Conservation (phyloP, 2,329 filamentous ascomycete genomes). For the Chaetoscypha palmicola region DNA sequence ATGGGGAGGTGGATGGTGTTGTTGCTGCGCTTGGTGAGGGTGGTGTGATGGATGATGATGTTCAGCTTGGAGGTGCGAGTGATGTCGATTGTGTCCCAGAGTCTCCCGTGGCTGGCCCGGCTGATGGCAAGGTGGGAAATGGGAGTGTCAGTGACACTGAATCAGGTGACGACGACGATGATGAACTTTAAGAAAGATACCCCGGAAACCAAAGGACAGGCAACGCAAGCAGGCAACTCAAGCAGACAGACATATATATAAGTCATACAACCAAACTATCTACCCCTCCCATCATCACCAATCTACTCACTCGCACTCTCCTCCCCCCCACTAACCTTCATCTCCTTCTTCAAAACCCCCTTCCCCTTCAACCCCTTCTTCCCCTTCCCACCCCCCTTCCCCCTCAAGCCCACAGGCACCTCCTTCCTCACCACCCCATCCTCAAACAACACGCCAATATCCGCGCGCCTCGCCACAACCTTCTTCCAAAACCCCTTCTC, state of each 20-base stretch:
- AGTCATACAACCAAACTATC: neutral
- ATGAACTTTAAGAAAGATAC: constrained; percentile 16
- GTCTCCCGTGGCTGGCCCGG: neutral
- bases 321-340: constrained; percentile 27
- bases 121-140: neutral
- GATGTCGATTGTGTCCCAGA: neutral
- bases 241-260: neutral
- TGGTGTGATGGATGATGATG: neutral
- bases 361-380: constrained; percentile 34
- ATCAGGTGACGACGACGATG: constrained; percentile 18
- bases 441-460: constrained; percentile 38
- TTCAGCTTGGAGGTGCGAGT: constrained; percentile 8
- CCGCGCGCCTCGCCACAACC: constrained; percentile 35
- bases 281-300: constrained; percentile 9
- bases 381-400: constrained; percentile 36
- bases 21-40: constrained; percentile 3
- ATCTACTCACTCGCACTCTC: constrained; percentile 23
- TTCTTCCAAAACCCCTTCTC: constrained; percentile 36
- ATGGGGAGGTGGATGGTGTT: constrained; percentile 9
- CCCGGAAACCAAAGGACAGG: constrained; percentile 2
- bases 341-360: constrained; percentile 26
- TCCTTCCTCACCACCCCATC: constrained; percentile 38
- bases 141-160: constrained; percentile 5
- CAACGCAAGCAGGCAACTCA: no score
- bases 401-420: constrained; percentile 35